phyloP scores from a whole-genome alignment of 306 rosid genomes.

The Quercus engelmannii region DNA sequence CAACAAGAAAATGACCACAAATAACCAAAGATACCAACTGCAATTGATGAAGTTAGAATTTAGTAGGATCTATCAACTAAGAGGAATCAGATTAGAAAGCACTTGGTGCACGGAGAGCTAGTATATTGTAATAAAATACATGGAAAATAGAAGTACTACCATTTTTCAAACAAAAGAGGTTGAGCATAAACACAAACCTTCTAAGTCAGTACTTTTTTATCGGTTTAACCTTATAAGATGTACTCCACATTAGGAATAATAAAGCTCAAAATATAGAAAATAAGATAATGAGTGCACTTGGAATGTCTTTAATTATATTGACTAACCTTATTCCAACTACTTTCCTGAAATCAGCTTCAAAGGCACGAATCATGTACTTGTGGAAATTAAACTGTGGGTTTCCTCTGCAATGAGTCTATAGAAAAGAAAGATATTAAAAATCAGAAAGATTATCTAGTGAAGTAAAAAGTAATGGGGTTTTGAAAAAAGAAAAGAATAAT shows the following conservation, averaged over 20 bases:
- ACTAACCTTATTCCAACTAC: slow-evolving; percentile 37
- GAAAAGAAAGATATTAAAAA: not conserved
- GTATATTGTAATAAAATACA: not conserved
- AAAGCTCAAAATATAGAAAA: not conserved
- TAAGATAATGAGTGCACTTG: not conserved
- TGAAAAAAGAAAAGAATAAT: not conserved
- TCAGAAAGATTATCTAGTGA: not conserved
- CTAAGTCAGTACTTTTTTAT: not conserved
- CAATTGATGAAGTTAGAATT: not conserved
- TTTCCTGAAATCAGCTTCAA: slow-evolving; percentile 34
- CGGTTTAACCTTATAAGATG: not conserved
- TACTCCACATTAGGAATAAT: not conserved
- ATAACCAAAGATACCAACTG: slow-evolving; percentile 38
- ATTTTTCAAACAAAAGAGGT: not conserved
- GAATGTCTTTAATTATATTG: not conserved
- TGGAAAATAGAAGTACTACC: not conserved
- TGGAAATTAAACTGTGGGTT: slow-evolving; percentile 33
- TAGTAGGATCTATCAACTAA: not conserved
- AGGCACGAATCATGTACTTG: slow-evolving; percentile 36
- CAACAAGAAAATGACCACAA: slow-evolving; percentile 30
- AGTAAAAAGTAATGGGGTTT: not conserved
- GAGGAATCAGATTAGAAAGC: not conserved
- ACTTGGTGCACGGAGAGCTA: not conserved
- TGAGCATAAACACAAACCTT: too few relatives aligned
- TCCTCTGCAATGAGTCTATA: slow-evolving; percentile 29